Evolutionary conservation across 192 early-diverging fungal species (phyloP).

Genomic region (Phlyctochytrium planicorne): DNA sequence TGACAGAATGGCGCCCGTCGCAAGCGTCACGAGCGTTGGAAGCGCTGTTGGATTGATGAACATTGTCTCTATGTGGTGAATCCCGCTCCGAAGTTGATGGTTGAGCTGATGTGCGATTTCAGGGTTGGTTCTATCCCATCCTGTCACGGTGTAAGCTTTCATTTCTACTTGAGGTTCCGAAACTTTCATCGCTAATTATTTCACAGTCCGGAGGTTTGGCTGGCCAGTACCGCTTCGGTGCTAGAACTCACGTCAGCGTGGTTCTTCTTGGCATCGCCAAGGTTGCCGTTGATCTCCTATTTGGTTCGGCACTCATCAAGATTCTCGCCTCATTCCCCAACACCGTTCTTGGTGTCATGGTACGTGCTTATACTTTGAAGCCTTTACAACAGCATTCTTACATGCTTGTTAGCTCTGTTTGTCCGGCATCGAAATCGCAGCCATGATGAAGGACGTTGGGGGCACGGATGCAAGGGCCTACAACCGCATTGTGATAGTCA

Average conservation of each 20-base stretch:
- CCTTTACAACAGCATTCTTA: neutral
- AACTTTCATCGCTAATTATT: too few species aligned
- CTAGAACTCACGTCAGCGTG: conserved; percentile 78
- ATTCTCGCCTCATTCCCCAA: conserved; percentile 72
- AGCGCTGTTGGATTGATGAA: too few species aligned
- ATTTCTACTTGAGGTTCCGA: too few species aligned
- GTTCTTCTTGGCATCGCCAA: conserved; percentile 75
- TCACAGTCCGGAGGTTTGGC: conserved; percentile 92
- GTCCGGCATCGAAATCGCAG: conserved; percentile 73
- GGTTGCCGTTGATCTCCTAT: conserved; percentile 73
- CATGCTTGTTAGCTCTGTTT: conserved; percentile 60
- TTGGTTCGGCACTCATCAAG: conserved; percentile 75
- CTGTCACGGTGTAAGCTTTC: too few species aligned
- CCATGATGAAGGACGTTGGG: conserved; percentile 51
- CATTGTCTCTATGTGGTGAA: too few species aligned
- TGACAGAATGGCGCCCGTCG: too few species aligned
- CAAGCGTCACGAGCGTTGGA: too few species aligned
- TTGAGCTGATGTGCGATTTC: too few species aligned
- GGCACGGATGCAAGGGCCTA: conserved; percentile 34
- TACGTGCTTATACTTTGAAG: neutral
- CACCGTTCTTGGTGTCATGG: conserved; percentile 81
- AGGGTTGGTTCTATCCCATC: too few species aligned
- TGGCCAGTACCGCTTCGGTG: conserved; percentile 93
- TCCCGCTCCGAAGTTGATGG: too few species aligned
- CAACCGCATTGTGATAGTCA: too few species aligned